Evolutionary conservation across 1,284 basidiomycete species (phyloP).

Genomic region (Taiwanofungus camphoratus): DNA sequence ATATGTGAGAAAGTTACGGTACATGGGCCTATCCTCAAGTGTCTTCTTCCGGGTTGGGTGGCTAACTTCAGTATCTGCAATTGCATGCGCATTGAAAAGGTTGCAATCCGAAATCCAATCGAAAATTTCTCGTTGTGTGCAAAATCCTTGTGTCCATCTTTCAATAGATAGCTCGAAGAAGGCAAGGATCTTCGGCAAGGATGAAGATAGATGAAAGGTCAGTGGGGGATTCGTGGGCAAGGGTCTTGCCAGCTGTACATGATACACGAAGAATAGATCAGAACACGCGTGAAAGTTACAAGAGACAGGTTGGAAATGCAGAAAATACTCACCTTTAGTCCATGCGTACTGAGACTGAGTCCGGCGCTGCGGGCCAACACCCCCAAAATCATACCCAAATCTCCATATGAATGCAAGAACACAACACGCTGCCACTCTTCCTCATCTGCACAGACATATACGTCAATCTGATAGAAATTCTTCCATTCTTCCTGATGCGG

Average conservation of each 20-base stretch:
- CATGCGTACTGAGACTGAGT: slow-evolving; percentile 43
- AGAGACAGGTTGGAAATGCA: not conserved
- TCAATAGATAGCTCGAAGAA: slow-evolving; percentile 55
- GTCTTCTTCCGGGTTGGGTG: slow-evolving; percentile 37
- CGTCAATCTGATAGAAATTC: slow-evolving; percentile 51
- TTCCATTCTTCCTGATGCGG: slow-evolving; percentile 13
- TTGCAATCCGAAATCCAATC: slow-evolving; percentile 49
- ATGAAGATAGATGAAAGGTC: slow-evolving; percentile 29
- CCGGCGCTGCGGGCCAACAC: slow-evolving; percentile 46
- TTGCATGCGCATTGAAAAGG: slow-evolving; percentile 39
- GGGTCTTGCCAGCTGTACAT: slow-evolving; percentile 18
- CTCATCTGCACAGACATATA: slow-evolving; percentile 48
- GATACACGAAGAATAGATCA: too few relatives aligned
- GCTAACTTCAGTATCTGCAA: slow-evolving; percentile 19
- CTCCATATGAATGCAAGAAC: slow-evolving; percentile 60
- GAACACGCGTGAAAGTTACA: not conserved
- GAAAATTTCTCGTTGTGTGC: slow-evolving; percentile 46
- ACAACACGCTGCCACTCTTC: slow-evolving; percentile 43
- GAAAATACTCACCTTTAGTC: slow-evolving; percentile 47
- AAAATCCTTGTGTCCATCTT: slow-evolving; percentile 47
- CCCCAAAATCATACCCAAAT: slow-evolving; percentile 62
- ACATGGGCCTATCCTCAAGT: slow-evolving; percentile 50
- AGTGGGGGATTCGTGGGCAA: slow-evolving; percentile 22
- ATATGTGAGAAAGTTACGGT: slow-evolving; percentile 50
- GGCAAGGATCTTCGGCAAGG: slow-evolving; percentile 40